Percentiles rank a stretch among this genome's conserved stretches.
phyloP scores from a whole-genome alignment of 2,329 filamentous ascomycete genomes.

The Claviceps arundinis region DNA sequence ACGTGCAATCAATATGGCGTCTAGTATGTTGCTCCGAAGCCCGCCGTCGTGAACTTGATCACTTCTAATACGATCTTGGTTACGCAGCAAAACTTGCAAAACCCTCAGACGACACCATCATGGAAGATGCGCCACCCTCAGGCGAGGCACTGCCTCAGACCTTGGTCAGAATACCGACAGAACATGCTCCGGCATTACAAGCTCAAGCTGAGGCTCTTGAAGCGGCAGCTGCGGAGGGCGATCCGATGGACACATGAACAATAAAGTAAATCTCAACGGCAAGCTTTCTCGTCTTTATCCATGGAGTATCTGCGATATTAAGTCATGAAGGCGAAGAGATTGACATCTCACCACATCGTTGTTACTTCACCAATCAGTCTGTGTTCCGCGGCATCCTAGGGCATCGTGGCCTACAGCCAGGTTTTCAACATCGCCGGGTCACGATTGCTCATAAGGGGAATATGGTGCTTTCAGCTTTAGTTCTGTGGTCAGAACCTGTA shows the following conservation, averaged over 20 bases:
- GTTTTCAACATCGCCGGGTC: not conserved
- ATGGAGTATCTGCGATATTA: not conserved
- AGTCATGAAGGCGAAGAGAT: not conserved
- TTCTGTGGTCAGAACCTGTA: not conserved
- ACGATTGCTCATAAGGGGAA: not conserved
- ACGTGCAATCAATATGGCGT: constrained; percentile 75
- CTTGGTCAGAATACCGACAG: constrained; percentile 71
- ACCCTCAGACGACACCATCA: constrained; percentile 29
- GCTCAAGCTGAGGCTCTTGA: constrained; percentile 42
- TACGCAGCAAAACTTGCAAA: constrained; percentile 54
- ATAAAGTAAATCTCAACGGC: not conserved
- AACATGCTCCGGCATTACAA: constrained; percentile 55
- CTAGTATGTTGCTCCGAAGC: constrained; percentile 38
- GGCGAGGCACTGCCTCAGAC: constrained; percentile 58
- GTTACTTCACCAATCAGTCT: not conserved
- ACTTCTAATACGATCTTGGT: constrained; percentile 6
- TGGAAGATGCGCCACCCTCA: constrained; percentile 21
- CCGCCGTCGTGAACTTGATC: not conserved
- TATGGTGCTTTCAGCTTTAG: not conserved
- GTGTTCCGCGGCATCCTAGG: not conserved
- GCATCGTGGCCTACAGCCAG: not conserved
- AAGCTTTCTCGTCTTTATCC: not conserved
- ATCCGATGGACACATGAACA: constrained; percentile 6
- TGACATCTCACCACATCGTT: not conserved
- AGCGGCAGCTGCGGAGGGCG: constrained; percentile 28